Evolutionary conservation across 2,329 filamentous ascomycete species (phyloP), one percentile per base, ranked within the genome.

Genomic region (Amphichorda felina): DNA sequence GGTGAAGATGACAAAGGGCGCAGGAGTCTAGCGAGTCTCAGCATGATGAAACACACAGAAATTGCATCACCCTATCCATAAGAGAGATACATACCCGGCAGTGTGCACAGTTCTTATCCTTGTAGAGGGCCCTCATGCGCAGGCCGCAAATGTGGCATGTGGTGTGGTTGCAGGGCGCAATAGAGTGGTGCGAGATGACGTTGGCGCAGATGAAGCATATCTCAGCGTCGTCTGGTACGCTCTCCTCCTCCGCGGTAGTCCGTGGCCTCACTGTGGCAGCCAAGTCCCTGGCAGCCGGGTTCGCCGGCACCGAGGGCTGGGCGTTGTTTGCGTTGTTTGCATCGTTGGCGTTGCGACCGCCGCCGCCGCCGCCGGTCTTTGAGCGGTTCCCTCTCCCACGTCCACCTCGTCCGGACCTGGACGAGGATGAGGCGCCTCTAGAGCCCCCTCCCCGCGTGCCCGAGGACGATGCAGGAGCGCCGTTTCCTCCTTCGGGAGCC

Each of bases 151-250:
- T 94, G 61, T 98, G 91, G 55, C 91, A 98, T 33, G 89, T 95
- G 38, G 84, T 75, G 61, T 98, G 91, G 57, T 95, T 96, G 61
- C 91, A 98, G 15, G 91, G 89, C 22, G 88, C 79, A 44, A 98
- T 77, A 8, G 88, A 82, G 48, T 85, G 79, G 63, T 96, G 87
- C 33, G 82, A 76, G 33, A 98, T 80, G 2, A 80, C 75, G 44
- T 88, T 94, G 38, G 91, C 89, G 60, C 91, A 98, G 51, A 98
- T 98, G 60, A 96, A 96, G 72, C 91, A 98, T 41, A 95, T 73
- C 42, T 95, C 87, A 18, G 70, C 79, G 38, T 87, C 82, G 19
- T 71, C 72, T 33, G 72, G 57, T 53, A 30, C 59, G 49, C 10
- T 55, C 51, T 47, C 54, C 50, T 18, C 42, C 17, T 19, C 50